A percentile compares a stretch with the other conserved stretches of the same genome.
These are phyloP conservation scores for Biancaea sappan DNA, from an alignment of 306 rosid species.

Conservation along the genomic window DNA sequence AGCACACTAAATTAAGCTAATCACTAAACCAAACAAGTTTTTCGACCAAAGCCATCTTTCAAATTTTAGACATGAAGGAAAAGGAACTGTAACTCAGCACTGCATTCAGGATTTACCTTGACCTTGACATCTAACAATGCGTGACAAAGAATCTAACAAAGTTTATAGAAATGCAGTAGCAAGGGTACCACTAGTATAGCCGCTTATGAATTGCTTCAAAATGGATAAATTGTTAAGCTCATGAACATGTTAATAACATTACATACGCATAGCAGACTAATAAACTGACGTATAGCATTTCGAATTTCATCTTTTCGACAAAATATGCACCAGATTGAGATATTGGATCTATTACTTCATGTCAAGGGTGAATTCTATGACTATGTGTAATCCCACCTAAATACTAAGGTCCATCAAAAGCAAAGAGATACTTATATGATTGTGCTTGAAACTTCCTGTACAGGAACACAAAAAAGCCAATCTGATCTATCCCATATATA, in stretches of 20 bases:
- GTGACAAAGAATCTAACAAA: neutral
- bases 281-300: neutral
- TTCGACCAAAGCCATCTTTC: conserved; percentile 9
- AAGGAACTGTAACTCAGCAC: conserved; percentile 22
- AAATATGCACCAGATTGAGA: neutral
- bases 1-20: conserved; percentile 11
- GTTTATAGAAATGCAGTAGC: neutral
- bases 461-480: conserved; percentile 1
- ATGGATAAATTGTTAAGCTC: neutral
- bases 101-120: neutral
- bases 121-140: neutral
- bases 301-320: neutral
- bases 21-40: conserved; percentile 14
- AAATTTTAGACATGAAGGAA: conserved; percentile 21
- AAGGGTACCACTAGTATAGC: neutral
- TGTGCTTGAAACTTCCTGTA: neutral
- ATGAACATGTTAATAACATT: neutral
- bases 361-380: no score
- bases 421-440: neutral
- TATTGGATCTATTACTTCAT: neutral
- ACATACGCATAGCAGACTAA: neutral
- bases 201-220: neutral
- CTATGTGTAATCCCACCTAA: neutral
- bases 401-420: neutral
- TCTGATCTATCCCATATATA: neutral